These are phyloP conservation scores for Apophysomyces sp. DNA, from an alignment of 371 early-diverging fungal genomes.

Conservation along the genomic window DNA sequence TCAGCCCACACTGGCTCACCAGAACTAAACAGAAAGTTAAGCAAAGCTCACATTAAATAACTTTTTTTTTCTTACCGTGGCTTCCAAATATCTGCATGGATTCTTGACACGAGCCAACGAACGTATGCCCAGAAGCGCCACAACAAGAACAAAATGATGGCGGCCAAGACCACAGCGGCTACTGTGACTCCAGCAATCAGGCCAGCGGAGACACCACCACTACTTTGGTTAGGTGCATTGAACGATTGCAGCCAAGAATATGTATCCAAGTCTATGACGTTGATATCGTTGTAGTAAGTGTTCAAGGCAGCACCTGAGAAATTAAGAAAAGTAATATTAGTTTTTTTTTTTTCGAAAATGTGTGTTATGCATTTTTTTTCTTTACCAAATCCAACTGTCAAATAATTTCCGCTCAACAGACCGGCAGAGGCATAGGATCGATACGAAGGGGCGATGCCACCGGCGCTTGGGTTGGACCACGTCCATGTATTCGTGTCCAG, in stretches of 20 bases:
- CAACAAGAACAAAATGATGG: conserved; percentile 39
- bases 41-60: background rate
- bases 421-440: conserved; percentile 44
- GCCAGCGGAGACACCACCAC: conserved; percentile 29
- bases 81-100: conserved; percentile 48
- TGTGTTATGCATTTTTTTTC: background rate
- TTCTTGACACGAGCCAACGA: conserved; percentile 35
- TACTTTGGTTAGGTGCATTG: background rate
- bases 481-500: conserved; percentile 45
- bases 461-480: conserved; percentile 28
- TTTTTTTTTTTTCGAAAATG: background rate
- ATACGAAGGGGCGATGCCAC: conserved; percentile 42
- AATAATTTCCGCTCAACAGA: conserved; percentile 26
- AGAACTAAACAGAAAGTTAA: conserved; percentile 14
- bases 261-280: conserved; percentile 21
- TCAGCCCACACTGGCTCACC: conserved; percentile 56
- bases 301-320: conserved; percentile 32
- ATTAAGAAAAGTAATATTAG: background rate
- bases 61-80: conserved; percentile 27
- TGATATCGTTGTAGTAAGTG: conserved; percentile 45
- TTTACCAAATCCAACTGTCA: conserved; percentile 47
- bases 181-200: conserved; percentile 45
- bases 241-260: conserved; percentile 37
- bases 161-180: conserved; percentile 29
- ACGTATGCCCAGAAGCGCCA: conserved; percentile 44